These are phyloP conservation scores for Plasmodium reichenowi DNA, from an alignment of 169 alveolate genomes.

Conservation along the genomic window DNA sequence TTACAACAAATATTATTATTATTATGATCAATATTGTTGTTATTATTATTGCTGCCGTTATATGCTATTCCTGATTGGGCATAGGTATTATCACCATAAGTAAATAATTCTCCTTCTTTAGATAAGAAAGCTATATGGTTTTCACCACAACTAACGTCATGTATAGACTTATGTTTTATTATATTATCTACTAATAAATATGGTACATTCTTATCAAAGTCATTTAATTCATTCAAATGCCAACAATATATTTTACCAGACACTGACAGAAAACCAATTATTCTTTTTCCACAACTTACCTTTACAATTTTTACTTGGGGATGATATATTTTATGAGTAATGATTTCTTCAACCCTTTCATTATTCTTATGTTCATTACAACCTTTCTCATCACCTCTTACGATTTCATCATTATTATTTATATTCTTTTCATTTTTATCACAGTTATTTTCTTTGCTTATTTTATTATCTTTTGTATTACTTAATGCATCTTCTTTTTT, in stretches of 20 bases:
- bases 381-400: neutral
- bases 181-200: slow-evolving; percentile 23
- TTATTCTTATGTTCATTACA: neutral
- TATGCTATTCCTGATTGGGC: slow-evolving; percentile 42
- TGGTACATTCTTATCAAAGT: slow-evolving; percentile 67
- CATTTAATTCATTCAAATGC: slow-evolving; percentile 51
- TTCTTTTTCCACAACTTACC: slow-evolving; percentile 70
- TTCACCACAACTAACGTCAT: slow-evolving; percentile 70
- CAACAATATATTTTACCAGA: slow-evolving; percentile 65
- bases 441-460: neutral
- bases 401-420: neutral
- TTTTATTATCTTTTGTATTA: neutral
- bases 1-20: neutral
- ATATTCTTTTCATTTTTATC: neutral
- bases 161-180: slow-evolving; percentile 49
- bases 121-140: slow-evolving; percentile 54
- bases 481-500: neutral
- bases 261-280: slow-evolving; percentile 45
- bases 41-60: neutral
- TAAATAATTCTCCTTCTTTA: slow-evolving; percentile 69
- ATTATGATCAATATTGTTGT: neutral
- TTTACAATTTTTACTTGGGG: slow-evolving; percentile 68
- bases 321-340: slow-evolving; percentile 58
- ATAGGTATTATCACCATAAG: slow-evolving; percentile 63
- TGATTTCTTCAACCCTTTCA: slow-evolving; percentile 38